These are phyloP conservation scores for Carex arenaria DNA, from an alignment of 202 grass and related monocot genomes.

Conservation along the genomic window DNA sequence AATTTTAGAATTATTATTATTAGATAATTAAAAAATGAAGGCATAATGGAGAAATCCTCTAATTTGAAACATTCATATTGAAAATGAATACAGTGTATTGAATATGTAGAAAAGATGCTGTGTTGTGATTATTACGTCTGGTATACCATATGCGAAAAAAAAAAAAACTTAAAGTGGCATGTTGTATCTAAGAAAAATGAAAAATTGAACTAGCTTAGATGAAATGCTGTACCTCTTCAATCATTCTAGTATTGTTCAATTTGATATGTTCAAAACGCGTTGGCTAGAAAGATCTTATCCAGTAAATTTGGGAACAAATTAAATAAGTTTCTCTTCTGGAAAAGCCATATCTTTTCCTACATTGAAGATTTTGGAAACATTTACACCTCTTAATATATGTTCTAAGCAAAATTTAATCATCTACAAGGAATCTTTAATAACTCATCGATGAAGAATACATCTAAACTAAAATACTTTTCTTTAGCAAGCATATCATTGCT, in stretches of 20 bases:
- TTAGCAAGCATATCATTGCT: background rate
- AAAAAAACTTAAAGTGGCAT: background rate
- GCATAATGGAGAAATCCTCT: too few relatives aligned
- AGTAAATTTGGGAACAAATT: background rate
- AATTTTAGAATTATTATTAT: too few relatives aligned
- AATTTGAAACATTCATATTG: too few relatives aligned
- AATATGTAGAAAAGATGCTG: too few relatives aligned
- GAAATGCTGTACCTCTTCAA: background rate
- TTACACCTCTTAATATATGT: background rate
- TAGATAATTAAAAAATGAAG: too few relatives aligned
- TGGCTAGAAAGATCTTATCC: background rate
- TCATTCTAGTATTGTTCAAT: background rate
- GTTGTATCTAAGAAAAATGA: background rate
- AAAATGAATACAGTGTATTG: too few relatives aligned
- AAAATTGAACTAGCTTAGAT: background rate
- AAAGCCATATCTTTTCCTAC: background rate
- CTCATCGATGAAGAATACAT: background rate
- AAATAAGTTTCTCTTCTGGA: background rate
- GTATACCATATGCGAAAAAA: background rate
- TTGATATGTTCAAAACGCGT: background rate
- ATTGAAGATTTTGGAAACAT: background rate
- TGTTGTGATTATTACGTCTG: background rate
- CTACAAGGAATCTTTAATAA: constrained; percentile 9
- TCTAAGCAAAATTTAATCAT: constrained; percentile 8
- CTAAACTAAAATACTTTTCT: background rate